Evolutionary conservation across 129 eudicot species (phyloP), one percentile per base, ranked within the genome.

Genomic region (Flaveria sonorensis): DNA sequence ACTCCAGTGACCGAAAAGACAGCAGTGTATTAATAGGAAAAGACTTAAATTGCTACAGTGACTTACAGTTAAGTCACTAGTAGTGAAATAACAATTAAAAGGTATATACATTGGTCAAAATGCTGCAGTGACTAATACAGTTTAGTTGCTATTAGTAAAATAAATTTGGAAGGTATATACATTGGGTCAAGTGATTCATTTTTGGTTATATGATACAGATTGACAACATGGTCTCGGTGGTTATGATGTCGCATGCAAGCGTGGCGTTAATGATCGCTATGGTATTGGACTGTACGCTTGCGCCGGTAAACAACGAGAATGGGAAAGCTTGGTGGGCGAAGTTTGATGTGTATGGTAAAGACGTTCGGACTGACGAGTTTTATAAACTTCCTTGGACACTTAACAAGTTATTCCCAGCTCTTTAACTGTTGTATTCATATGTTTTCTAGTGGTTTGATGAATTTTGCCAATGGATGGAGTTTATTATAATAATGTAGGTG

Each of bases 281-380:
- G 68, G 0, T 87, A 0, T 60, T 93, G 72, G 98, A 93, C 68
- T 52, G 86, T 72, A 85, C 85, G 14, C 87, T 93, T 48, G 61
- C 74, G 5, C 66, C 71, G 6, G 86, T 71, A 7, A 79, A 71
- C 4, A 88, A 86, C 9, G 79, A 80, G 30, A 76, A 78, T 1
- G 80, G 84, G 5, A 87, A 86, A 68, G 96, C 88, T 6, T 90
- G 92, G 91, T 90, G 96, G 96, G 88, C 84, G 50, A 87, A 82
- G 77, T 93, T 93, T 18, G 70, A 79, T 8, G 42, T 43, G 7
- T 88, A 88, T 21, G 56, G 48, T 42, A 88, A 71, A 77, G 97
- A 91, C 69, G 83, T 86, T 70, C 85, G 97, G 52, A 88, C 77
- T 7, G 61, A 87, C 62, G 97, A 91, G 53, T 91, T 91, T 53